Evolutionary conservation across 2,329 filamentous ascomycete species (phyloP), one percentile per base, ranked within the genome.

Genomic region (Microdochium bolleyi): DNA sequence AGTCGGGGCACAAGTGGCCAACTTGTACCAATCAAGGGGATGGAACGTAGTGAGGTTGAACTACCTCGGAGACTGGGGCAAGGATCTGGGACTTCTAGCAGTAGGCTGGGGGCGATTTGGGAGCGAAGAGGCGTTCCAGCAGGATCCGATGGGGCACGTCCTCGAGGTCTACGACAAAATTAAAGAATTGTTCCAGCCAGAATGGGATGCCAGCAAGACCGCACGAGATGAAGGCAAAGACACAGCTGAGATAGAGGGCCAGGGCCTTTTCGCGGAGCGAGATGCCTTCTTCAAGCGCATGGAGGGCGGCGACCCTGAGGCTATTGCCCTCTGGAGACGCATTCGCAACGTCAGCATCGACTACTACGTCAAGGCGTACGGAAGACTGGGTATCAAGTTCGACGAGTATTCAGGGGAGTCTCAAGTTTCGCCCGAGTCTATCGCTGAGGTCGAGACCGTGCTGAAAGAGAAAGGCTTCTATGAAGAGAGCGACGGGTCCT

Each of bases 61-160:
- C 65, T 89, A 88, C 60, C 72, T 89, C 0, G 86, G 86, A 4
- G 86, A 89, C 61, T 89, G 86, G 85, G 86, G 86, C 1, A 87
- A 86, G 67, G 83, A 87, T 59, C 84, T 76, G 19, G 76, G 76
- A 37, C 74, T 89, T 0, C 71, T 89, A 25, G 82, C 82, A 1
- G 74, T 86, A 13, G 86, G 84, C 0, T 89, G 83, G 67, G 72
- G 83, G 56, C 76, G 77, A 53, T 88, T 84, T 57, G 86, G 85
- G 1, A 80, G 75, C 4, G 84, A 88, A 58, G 78, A 84, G 24
- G 76, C 79, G 57, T 73, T 89, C 16, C 65, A 75, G n/a, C 71
- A 73, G 24, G 82, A 87, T 56, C 85, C 86, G 0, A 84, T 88
- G 53, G 80, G 80, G 25, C 85, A 89, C 60, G 69, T 89, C 2